Conservation (phyloP, 1,284 basidiomycete genomes). For the Sporisorium exsertum region DNA sequence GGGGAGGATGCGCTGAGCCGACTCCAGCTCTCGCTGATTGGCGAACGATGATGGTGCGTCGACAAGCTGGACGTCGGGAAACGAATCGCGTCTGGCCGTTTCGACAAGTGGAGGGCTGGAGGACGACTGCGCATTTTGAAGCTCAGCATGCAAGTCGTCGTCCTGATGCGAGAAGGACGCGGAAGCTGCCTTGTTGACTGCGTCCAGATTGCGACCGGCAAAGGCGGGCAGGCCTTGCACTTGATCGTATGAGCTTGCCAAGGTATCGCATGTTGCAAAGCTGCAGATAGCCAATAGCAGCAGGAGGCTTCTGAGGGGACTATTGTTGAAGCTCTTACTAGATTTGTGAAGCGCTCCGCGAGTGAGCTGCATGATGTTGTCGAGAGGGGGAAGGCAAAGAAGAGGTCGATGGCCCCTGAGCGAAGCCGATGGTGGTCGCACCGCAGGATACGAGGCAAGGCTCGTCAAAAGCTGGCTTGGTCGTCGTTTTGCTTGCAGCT, state of each 20-base stretch:
- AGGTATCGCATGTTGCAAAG: slow-evolving; percentile 2
- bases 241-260: neutral
- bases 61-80: slow-evolving; percentile 20
- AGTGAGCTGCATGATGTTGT: slow-evolving; percentile 1
- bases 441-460: neutral
- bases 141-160: neutral
- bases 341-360: neutral
- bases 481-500: neutral
- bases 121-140: neutral
- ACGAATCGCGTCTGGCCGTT: slow-evolving; percentile 11
- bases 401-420: no score
- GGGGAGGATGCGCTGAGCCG: slow-evolving; percentile 18
- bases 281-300: slow-evolving; percentile 1
- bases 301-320: neutral
- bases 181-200: slow-evolving; percentile 16
- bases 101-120: slow-evolving; percentile 10
- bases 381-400: neutral
- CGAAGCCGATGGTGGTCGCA: neutral
- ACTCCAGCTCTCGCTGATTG: slow-evolving; percentile 17
- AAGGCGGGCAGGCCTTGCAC: neutral
- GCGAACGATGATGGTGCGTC: slow-evolving; percentile 5
- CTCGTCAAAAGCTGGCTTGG: neutral
- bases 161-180: slow-evolving; percentile 14
- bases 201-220: neutral
- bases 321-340: neutral